Percentiles rank a stretch among this genome's conserved stretches.
Evolutionary conservation across 495 filamentous ascomycete species (phyloP).

Genomic region (Neurospora hispaniola): DNA sequence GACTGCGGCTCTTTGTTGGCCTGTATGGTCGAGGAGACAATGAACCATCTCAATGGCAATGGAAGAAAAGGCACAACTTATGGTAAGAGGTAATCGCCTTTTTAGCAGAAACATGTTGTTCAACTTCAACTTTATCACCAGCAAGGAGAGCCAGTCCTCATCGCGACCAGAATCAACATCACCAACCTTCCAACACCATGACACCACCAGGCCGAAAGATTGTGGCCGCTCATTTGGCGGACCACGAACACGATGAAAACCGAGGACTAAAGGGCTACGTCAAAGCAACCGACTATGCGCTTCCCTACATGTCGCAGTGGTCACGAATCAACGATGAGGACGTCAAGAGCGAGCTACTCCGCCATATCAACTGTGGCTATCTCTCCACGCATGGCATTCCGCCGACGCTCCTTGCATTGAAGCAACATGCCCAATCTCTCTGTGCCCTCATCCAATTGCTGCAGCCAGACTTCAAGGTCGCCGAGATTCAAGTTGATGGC

Average conservation of each 20-base stretch:
- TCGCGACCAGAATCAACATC: slow-evolving; percentile 34
- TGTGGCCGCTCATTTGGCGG: slow-evolving; percentile 15
- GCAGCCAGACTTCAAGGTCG: slow-evolving; percentile 19
- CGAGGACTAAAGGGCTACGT: slow-evolving; percentile 19
- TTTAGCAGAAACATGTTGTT: not conserved
- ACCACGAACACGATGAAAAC: slow-evolving; percentile 20
- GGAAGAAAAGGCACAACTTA: not conserved
- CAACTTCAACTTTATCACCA: not conserved
- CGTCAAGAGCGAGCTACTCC: slow-evolving; percentile 17
- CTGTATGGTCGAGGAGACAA: not conserved
- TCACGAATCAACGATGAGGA: slow-evolving; percentile 14
- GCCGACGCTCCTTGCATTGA: slow-evolving; percentile 41
- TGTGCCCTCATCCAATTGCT: slow-evolving; percentile 37
- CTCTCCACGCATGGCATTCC: slow-evolving; percentile 34
- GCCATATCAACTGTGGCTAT: slow-evolving; percentile 40
- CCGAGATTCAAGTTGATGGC: slow-evolving; percentile 16
- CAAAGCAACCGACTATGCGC: slow-evolving; percentile 21
- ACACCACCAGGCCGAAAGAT: not conserved
- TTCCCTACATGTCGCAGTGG: slow-evolving; percentile 22
- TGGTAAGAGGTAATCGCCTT: not conserved
- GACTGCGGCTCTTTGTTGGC: slow-evolving; percentile 16
- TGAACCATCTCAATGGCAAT: not conserved
- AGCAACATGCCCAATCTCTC: slow-evolving; percentile 45
- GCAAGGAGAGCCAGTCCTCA: not conserved
- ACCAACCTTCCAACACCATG: slow-evolving; percentile 9